These are phyloP conservation scores for Rhizopus microsporus DNA, from an alignment of 371 early-diverging fungal species.

Conservation along the genomic window DNA sequence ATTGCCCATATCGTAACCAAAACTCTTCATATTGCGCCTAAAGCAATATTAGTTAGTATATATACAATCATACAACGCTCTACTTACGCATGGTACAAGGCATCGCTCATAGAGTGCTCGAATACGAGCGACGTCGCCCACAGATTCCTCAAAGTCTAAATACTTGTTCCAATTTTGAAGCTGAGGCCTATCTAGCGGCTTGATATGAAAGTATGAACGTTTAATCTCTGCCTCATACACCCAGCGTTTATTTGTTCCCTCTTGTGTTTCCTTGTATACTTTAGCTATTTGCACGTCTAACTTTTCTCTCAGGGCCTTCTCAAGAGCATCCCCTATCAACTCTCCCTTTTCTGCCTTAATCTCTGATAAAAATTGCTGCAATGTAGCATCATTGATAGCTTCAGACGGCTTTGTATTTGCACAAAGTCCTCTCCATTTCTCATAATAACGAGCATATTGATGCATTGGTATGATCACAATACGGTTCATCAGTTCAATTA, in stretches of 20 bases:
- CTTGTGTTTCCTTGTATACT: constrained; percentile 62
- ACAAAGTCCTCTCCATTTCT: constrained; percentile 60
- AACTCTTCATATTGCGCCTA: constrained; percentile 73
- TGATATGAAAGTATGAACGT: constrained; percentile 76
- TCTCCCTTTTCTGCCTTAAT: constrained; percentile 25
- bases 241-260: constrained; percentile 56
- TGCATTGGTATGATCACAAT: constrained; percentile 71
- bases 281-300: constrained; percentile 51
- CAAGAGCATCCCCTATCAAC: constrained; percentile 47
- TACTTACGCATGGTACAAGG: constrained; percentile 68
- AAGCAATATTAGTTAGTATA: background rate
- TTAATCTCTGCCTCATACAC: constrained; percentile 64
- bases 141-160: constrained; percentile 68
- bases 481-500: constrained; percentile 57
- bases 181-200: constrained; percentile 68
- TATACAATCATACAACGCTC: background rate
- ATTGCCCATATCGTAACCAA: constrained; percentile 65
- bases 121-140: constrained; percentile 53
- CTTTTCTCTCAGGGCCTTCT: constrained; percentile 51
- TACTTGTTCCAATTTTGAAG: constrained; percentile 69
- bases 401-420: constrained; percentile 52
- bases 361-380: constrained; percentile 40
- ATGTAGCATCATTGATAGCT: constrained; percentile 45
- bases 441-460: constrained; percentile 71
- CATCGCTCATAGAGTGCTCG: constrained; percentile 71